Evolutionary conservation across 2,329 filamentous ascomycete species (phyloP).

Genomic region (Colletotrichum sp.): DNA sequence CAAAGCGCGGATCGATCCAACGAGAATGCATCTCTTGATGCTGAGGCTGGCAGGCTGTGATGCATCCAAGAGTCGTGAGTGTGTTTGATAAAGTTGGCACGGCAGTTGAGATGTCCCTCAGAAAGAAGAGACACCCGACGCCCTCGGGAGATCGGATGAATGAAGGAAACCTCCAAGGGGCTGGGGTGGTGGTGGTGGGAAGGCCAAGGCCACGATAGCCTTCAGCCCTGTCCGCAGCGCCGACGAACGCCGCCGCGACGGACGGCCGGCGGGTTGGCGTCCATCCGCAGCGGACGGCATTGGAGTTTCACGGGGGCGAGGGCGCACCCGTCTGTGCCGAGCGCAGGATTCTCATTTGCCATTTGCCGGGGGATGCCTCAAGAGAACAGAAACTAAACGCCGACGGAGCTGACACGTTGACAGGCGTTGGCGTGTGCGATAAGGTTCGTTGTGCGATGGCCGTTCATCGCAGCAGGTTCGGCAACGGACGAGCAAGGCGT

Average conservation of each 20-base stretch:
- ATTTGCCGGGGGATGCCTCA: neutral
- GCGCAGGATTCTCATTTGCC: neutral
- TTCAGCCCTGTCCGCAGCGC: neutral
- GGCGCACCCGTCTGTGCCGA: neutral
- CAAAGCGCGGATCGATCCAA: neutral
- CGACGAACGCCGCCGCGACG: neutral
- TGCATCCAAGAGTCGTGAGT: neutral
- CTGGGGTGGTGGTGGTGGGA: neutral
- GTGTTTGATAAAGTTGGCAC: neutral
- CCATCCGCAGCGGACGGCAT: neutral
- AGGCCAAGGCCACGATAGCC: neutral
- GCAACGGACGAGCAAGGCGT: neutral
- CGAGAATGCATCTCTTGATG: neutral
- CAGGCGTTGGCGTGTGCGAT: neutral
- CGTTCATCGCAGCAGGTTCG: neutral
- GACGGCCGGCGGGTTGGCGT: neutral
- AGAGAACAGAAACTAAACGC: neutral
- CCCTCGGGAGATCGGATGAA: neutral
- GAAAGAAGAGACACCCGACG: neutral
- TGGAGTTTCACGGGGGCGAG: neutral
- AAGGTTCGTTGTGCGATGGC: neutral
- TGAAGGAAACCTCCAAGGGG: fast-evolving
- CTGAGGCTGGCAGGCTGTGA: neutral
- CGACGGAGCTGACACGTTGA: neutral
- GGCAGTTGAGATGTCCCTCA: neutral